phyloP scores from a whole-genome alignment of 192 early-diverging fungal genomes.

The Umbelopsis vinacea region DNA sequence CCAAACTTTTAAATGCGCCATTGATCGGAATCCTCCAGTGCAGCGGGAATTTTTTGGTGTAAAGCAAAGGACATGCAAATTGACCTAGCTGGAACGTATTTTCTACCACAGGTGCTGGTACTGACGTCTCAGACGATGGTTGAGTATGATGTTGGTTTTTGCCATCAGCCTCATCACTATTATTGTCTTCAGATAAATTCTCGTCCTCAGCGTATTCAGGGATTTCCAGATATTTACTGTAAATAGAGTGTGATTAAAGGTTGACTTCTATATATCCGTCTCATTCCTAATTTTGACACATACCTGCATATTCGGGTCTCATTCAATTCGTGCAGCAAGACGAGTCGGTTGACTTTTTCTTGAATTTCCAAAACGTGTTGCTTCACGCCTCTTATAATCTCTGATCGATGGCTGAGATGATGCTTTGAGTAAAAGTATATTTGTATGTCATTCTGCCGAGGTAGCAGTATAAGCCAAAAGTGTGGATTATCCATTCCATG shows the following conservation, averaged over 20 bases:
- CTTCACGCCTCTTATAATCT: constrained; percentile 54
- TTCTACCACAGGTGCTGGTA: neutral
- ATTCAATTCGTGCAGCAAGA: constrained; percentile 62
- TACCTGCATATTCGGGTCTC: constrained; percentile 69
- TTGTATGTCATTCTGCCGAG: constrained; percentile 55
- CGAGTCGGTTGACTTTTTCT: constrained; percentile 65
- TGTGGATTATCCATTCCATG: neutral
- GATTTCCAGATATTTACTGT: constrained; percentile 57
- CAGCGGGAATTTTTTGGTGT: constrained; percentile 62
- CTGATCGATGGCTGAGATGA: constrained; percentile 44
- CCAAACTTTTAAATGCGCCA: constrained; percentile 64
- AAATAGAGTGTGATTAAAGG: neutral
- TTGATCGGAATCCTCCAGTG: constrained; percentile 74
- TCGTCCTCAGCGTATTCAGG: constrained; percentile 42
- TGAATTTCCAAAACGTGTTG: constrained; percentile 56
- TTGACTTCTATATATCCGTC: neutral
- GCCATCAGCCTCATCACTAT: constrained; percentile 23
- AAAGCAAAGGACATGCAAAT: constrained; percentile 74
- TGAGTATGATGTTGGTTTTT: neutral
- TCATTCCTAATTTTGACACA: neutral
- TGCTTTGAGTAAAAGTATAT: constrained; percentile 72
- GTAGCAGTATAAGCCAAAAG: constrained; percentile 69
- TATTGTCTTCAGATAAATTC: constrained; percentile 37
- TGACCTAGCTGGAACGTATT: constrained; percentile 53
- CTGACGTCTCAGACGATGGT: neutral